A percentile compares a stretch with the other conserved stretches of the same genome.
Conservation (phyloP, 2,329 filamentous ascomycete species). For the Aspergillus carbonarius region DNA sequence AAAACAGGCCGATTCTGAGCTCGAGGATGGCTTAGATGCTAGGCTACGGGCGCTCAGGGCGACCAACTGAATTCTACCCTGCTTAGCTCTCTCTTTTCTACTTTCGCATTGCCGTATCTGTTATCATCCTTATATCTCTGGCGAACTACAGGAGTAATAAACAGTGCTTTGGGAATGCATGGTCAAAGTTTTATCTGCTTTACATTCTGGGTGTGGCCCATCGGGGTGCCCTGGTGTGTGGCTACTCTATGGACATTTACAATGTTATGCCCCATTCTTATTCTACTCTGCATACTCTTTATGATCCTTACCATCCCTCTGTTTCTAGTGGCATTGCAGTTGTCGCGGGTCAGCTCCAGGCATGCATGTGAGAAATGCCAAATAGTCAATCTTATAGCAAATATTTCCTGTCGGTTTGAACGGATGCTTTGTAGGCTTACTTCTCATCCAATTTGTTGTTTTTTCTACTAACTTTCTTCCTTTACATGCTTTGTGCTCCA, state of each 20-base stretch:
- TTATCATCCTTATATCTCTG: not conserved
- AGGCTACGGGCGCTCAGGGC: slow-evolving; percentile 42
- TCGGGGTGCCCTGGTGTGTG: not conserved
- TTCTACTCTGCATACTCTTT: not conserved
- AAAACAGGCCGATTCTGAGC: slow-evolving; percentile 37
- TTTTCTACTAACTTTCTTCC: too few species aligned
- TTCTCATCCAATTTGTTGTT: not conserved
- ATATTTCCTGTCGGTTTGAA: not conserved
- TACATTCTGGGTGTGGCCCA: not conserved
- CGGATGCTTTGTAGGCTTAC: not conserved
- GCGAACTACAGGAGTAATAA: not conserved
- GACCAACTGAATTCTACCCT: slow-evolving; percentile 26
- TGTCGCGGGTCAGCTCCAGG: not conserved
- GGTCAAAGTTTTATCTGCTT: not conserved
- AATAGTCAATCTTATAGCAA: not conserved
- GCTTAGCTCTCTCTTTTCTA: not conserved
- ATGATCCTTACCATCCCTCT: not conserved
- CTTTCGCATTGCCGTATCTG: not conserved
- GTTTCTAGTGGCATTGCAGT: not conserved
- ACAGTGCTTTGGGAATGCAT: not conserved
- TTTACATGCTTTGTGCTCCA: too few species aligned
- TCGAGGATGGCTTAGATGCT: slow-evolving; percentile 44
- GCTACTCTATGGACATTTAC: slow-evolving; percentile 4
- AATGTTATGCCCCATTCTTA: slow-evolving; percentile 13
- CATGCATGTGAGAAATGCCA: not conserved